Evolutionary conservation across 768 basidiomycete species (phyloP).

Genomic region (Tricholoma sp.): DNA sequence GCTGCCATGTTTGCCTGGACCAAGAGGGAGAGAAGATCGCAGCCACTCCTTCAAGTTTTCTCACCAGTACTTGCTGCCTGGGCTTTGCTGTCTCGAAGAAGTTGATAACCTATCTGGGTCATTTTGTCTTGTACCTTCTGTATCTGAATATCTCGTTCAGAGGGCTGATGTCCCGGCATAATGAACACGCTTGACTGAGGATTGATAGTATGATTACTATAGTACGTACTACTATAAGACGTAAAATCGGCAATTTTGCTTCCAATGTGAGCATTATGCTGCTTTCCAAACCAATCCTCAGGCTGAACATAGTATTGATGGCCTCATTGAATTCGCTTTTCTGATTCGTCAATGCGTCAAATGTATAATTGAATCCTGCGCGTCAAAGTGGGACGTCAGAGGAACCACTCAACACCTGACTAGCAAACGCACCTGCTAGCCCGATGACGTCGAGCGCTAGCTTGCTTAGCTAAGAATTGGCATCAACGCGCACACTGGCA

Average conservation of each 20-base stretch:
- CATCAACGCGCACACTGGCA: constrained; percentile 48
- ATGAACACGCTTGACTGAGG: not conserved
- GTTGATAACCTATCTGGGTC: constrained; percentile 34
- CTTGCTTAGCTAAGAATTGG: constrained; percentile 58
- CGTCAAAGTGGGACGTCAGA: constrained; percentile 20
- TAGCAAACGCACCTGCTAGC: constrained; percentile 46
- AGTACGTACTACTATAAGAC: constrained; percentile 20
- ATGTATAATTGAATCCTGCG: constrained; percentile 24
- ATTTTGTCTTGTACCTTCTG: constrained; percentile 29
- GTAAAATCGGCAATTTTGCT: constrained; percentile 26
- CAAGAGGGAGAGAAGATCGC: constrained; percentile 43
- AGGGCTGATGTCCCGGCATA: constrained; percentile 7
- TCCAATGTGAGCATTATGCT: constrained; percentile 22
- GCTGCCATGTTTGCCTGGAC: constrained; percentile 51
- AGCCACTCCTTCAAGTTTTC: constrained; percentile 18
- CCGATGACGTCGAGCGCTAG: constrained; percentile 77
- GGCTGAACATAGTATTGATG: constrained; percentile 41
- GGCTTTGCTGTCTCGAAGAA: constrained; percentile 40
- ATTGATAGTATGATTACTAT: no score
- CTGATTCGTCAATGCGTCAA: constrained; percentile 22
- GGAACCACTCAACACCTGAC: constrained; percentile 17
- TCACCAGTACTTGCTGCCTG: constrained; percentile 8
- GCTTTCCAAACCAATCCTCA: constrained; percentile 30
- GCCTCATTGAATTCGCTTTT: constrained; percentile 41
- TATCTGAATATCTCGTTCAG: constrained; percentile 12